Conservation (phyloP, 768 basidiomycete genomes). For the Gautieria morchelliformis region DNA sequence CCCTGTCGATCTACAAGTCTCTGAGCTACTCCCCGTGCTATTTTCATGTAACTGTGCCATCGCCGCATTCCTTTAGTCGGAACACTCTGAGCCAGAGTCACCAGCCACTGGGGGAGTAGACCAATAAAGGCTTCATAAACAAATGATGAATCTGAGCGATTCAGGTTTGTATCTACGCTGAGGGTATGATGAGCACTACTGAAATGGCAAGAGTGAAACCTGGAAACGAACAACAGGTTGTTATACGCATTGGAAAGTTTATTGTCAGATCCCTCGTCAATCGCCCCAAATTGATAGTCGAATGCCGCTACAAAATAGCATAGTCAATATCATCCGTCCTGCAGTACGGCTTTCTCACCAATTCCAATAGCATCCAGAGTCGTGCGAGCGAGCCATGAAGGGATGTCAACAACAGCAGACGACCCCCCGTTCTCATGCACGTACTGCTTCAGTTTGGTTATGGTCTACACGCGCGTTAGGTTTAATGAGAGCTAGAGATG, state of each 20-base stretch:
- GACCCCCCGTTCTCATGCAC: slow-evolving; percentile 26
- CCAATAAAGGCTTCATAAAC: background rate
- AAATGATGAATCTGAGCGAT: background rate
- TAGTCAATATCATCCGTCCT: background rate
- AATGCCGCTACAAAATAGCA: too few relatives aligned
- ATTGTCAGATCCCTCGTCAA: too few relatives aligned
- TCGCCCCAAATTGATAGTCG: too few relatives aligned
- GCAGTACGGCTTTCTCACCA: slow-evolving; percentile 16
- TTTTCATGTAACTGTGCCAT: too few relatives aligned
- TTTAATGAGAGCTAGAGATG: background rate
- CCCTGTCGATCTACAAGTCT: too few relatives aligned
- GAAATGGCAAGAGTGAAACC: background rate
- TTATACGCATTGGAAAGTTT: too few relatives aligned
- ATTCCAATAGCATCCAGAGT: slow-evolving; percentile 31
- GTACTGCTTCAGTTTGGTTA: slow-evolving; percentile 41
- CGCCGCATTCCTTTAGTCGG: too few relatives aligned
- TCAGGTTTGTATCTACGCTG: background rate
- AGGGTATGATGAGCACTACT: background rate
- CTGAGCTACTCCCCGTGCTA: too few relatives aligned
- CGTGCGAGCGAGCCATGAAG: slow-evolving; percentile 31
- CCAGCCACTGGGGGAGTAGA: background rate
- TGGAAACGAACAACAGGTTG: background rate
- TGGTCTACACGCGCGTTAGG: slow-evolving; percentile 25
- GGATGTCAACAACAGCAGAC: slow-evolving; percentile 34
- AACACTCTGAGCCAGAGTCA: background rate